These are phyloP conservation scores for Gnaphalium uliginosum DNA, from an alignment of 129 eudicot species.

Conservation along the genomic window DNA sequence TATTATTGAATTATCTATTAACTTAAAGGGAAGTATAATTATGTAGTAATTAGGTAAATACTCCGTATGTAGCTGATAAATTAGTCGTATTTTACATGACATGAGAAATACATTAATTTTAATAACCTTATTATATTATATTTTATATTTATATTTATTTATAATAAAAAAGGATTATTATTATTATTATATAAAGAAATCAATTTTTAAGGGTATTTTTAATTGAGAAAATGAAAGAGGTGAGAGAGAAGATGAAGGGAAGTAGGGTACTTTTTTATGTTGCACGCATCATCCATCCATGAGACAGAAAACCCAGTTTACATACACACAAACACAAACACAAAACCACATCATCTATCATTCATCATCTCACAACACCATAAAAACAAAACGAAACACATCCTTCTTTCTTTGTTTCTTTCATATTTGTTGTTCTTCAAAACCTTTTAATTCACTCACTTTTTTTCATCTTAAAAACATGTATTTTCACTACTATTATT, in stretches of 20 bases:
- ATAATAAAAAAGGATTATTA: no score
- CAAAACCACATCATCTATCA: conserved; percentile 29
- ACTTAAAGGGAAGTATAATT: background rate
- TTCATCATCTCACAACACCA: conserved; percentile 22
- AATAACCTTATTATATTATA: no score
- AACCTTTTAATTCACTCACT: background rate
- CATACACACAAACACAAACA: conserved; percentile 28
- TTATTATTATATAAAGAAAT: background rate
- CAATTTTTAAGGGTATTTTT: background rate
- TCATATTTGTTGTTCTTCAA: conserved; percentile 17
- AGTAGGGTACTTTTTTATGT: conserved; percentile 69
- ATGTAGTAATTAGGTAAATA: no score
- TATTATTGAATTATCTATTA: no score
- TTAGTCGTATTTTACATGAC: no score
- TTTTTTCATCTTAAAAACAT: background rate
- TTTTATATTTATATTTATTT: no score
- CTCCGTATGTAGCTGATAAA: no score
- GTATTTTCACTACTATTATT: background rate
- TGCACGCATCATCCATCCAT: conserved; percentile 61
- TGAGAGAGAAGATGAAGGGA: conserved; percentile 42
- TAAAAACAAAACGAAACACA: conserved; percentile 8
- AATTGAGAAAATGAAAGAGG: background rate
- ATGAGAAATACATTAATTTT: background rate
- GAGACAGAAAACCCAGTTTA: conserved; percentile 30
- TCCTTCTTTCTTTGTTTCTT: background rate